Base-by-base conservation (phyloP, 306 rosid genomes). In the Phaseolus lunatus region DNA sequence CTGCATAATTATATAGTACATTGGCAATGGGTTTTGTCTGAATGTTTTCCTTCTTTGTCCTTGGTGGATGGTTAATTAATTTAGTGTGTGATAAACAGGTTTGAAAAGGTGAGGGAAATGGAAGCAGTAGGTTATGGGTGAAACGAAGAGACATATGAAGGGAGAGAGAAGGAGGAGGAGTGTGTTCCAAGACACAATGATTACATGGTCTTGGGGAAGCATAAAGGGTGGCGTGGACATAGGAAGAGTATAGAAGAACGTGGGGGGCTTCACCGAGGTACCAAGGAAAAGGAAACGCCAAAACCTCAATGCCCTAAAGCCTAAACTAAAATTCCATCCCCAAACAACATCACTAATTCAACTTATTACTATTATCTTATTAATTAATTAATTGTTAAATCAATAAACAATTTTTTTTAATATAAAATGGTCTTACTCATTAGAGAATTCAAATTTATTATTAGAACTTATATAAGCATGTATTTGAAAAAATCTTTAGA, bases 161-260 rank as follows among this genome's bases (percentile, higher is more conserved):
- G 29, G 67, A 29, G 43, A 61, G 18, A 12, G 18, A 56, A 9
- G 11, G 16, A 20, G 10, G 58, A 50, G 56, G 90, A 94, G 97
- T 94, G 85, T 90, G 92, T 92, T 94, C 91, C 90, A 90, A 94
- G 98, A 90, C 94, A 92, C 90, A 94, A 94, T 94, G 90, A 94
- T 94, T 94, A 94, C 96, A 86, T 68, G 82, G 96, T 94, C 87
- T 94, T 88, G 94, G 92, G 90, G 91, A 84, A 90, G 93, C 92
- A 90, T 87, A 90, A 94, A 90, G 94, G 88, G 84, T 84, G 86
- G 94, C 89, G 92, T 88, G 93, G 92, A 90, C 90, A 88, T 86
- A 85, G 88, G 90, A 84, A 86, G 84, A 72, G 86, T 83, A 75
- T 91, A 78, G 86, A 90, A 90, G 80, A 94, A 89, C 96, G 98